Base-by-base conservation (phyloP, 495 filamentous ascomycete genomes). In the Aspergillus sparsus region DNA sequence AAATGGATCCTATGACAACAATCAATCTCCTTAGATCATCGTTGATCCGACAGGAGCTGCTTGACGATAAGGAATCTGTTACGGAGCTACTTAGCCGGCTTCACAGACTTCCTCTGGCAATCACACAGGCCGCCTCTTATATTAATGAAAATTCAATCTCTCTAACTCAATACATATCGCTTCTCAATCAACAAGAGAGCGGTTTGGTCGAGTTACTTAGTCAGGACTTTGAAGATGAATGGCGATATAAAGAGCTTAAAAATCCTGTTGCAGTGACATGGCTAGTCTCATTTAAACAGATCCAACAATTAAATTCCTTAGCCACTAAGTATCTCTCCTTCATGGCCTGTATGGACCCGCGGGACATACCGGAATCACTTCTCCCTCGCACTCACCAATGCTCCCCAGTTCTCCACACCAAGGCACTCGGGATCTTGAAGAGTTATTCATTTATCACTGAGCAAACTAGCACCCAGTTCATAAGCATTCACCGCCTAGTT, bases 121-220 rank as follows among this genome's bases (percentile, higher is more conserved):
- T 83, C 32, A 68, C 63, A 34, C 80, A 83, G 58, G 81, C 81
- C 5, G 68, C 77, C 11, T 70, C 78, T 8, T 84, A 76, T 58
- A 80, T 84, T 12, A 72, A 72, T 49, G 66, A 74, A 57, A 81
- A 75, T 32, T 6, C 61, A 16, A 62, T 72, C 6, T 66, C 79
- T 7, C 59, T 71, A 47, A 64, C 63, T n/a, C 2, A 46, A 46
- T 46, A 46, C n/a, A 13, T 46, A 46, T 46, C 42, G 13, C 42
- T 46, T 16, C n/a, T 46, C 11, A n/a, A 13, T 46, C 12, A 16
- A 8, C 42, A 16, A 16, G 42, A 46, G 42, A 15, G 7, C 10
- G n/a, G 11, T 12, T 13, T 46, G 16, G 16, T 46, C 5, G n/a
- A 46, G 9, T 15, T 46, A n/a, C n/a, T 46, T 2, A 46, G 42